These are phyloP conservation scores for Ambrosia trifida DNA, from an alignment of 129 eudicot species.

Conservation along the genomic window DNA sequence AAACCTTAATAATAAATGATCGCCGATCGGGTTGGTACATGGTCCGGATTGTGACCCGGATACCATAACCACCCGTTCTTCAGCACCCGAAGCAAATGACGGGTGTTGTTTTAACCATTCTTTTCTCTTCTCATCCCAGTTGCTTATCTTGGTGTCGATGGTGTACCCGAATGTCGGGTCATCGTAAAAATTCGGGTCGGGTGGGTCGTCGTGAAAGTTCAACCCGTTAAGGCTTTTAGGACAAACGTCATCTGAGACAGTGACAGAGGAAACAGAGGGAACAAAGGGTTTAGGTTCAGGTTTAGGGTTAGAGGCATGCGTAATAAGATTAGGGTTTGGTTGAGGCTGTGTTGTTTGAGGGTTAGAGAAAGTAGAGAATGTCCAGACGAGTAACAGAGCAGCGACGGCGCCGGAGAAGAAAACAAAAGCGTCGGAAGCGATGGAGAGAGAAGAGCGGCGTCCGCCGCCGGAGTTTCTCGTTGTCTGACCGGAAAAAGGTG, in stretches of 20 bases:
- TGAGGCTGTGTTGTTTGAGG: conserved; percentile 26
- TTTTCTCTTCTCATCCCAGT: conserved; percentile 71
- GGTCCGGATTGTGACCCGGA: conserved; percentile 84
- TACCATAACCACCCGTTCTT: conserved; percentile 53
- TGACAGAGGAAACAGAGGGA: not conserved
- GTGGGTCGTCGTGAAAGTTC: conserved; percentile 43
- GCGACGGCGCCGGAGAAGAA: conserved; percentile 48
- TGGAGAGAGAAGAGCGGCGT: conserved; percentile 30
- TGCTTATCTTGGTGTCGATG: conserved; percentile 24
- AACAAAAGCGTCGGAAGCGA: conserved; percentile 38
- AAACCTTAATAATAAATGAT: conserved; percentile 55
- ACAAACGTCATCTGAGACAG: conserved; percentile 11
- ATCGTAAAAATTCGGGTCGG: conserved; percentile 52
- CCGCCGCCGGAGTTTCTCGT: conserved; percentile 25
- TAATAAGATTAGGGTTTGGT: not conserved
- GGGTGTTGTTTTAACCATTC: conserved; percentile 70
- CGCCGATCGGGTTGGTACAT: conserved; percentile 73
- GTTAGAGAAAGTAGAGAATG: conserved; percentile 48
- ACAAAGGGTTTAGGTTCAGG: conserved; percentile 26
- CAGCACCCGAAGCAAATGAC: conserved; percentile 41
- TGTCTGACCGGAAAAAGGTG: conserved; percentile 33
- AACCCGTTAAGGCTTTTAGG: conserved; percentile 4
- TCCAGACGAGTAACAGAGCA: conserved; percentile 53
- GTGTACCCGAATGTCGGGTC: conserved; percentile 48
- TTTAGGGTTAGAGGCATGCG: conserved; percentile 33